Base-by-base conservation (phyloP, 2,329 filamentous ascomycete genomes). In the Aspergillus intermedius region DNA sequence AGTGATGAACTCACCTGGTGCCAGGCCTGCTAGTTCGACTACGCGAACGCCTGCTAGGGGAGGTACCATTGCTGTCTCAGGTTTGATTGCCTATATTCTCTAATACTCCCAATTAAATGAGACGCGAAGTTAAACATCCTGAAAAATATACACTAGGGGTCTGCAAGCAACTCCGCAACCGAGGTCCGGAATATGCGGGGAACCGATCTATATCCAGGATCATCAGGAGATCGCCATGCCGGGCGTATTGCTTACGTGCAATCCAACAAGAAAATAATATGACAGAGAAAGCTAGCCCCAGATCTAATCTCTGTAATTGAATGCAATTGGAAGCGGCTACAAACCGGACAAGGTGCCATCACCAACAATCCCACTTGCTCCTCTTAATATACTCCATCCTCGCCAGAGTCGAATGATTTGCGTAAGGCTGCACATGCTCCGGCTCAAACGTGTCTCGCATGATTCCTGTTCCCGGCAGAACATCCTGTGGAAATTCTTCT, bases 1-100 rank as follows among this genome's bases (percentile, higher is more conserved):
- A n/a, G 34, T n/a, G 12, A 5, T n/a, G 12, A 5, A 51, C 64
- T 19, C 64, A 82, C 81, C 81, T 56, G 83, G 83, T 13, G 83
- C 83, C 19, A 86, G 70, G 23, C 82, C 82, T 21, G 80, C 82
- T 56, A 86, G 79, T 62, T 86, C 83, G 35, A 86, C 73, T 28
- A 85, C 82, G n/a, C 77, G 74, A 48, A 84, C 66, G 54, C 79
- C 80, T 10, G 73, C 67, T 25, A 86, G 71, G 4, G 82, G 79
- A 23, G 85, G 70, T 4, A 80, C 48, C 60, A 63, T 64, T 30
- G 10, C 25, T 28, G 25, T 28, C 25, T 28, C 25, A 28, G 9
- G 25, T 46, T 37, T 44, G 47, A 41, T 37, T 41, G 15, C 19
- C 9, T 28, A 28, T 28, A 28, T 4, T 9, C 10, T 9, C 10